Evolutionary conservation across 192 early-diverging fungal genomes (phyloP), one percentile per base, ranked within the genome.

Genomic region (Lunasporangiospora selenospora): DNA sequence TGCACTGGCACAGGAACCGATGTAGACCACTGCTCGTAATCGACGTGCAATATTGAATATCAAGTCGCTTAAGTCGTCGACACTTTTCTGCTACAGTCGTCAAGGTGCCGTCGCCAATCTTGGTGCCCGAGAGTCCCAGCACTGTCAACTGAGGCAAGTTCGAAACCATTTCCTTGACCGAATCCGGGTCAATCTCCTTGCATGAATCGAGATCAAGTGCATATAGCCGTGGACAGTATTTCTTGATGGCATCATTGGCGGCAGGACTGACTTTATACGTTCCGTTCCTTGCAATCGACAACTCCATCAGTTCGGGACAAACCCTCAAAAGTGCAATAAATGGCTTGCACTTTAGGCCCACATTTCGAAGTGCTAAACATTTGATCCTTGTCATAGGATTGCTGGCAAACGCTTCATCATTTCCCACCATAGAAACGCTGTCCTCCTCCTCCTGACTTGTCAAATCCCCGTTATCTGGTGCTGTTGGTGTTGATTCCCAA

Each of bases 141-240:
- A 63, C 49, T 3, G 54, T 73, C 27, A 73, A 19, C 4, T 43
- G 59, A 3, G 60, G 49, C 48, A 73, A 31, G 7, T 59, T 39
- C 0, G 53, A 37, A 42, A 73, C 62, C 0, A 73, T 33, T 2
- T 33, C 13, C 2, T 10, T 42, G 26, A 73, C 57, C 13, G 60
- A 46, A 9, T 53, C 60, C 11, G 29, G 39, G n/a, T 62, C 53
- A 2, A 73, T 38, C 15, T 44, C 33, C 23, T 73, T 73, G 55
- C 69, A 73, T 3, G 69, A 73, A n/a, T 61, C 60, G 48, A 73
- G n/a, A 33, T 73, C 69, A 0, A 73, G 33, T 0, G 60, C 69
- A 40, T 73, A 73, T 7, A 73, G 60, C 7, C 43, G 16, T 15
- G 60, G 55, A 16, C 69, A 73, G 1, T 27, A 52, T 7, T 19